A percentile compares a stretch with the other conserved stretches of the same genome.
phyloP scores from a whole-genome alignment of 2,329 filamentous ascomycete species.

The Monosporascus ibericus region DNA sequence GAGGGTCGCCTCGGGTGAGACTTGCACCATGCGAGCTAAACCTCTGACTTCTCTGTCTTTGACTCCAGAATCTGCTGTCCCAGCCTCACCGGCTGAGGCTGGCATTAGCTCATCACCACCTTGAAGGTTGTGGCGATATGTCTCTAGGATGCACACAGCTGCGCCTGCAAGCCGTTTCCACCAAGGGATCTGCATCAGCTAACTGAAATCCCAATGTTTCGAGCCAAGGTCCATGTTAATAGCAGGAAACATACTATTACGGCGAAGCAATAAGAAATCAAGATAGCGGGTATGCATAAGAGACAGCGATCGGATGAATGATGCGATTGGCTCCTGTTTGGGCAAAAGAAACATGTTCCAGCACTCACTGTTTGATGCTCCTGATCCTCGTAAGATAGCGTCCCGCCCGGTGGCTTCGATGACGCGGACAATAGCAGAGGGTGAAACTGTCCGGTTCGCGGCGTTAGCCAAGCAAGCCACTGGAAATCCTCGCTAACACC shows the following conservation, averaged over 20 bases:
- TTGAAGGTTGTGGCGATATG: constrained; percentile 54
- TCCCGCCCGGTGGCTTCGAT: constrained; percentile 88
- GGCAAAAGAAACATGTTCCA: constrained; percentile 12
- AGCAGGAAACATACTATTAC: background rate
- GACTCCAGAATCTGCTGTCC: constrained; percentile 20
- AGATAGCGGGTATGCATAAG: constrained; percentile 3
- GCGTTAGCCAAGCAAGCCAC: background rate
- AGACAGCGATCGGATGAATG: constrained; percentile 3
- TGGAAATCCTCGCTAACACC: background rate
- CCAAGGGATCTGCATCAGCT: constrained; percentile 14
- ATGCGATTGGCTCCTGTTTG: constrained; percentile 1
- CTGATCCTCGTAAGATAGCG: constrained; percentile 87
- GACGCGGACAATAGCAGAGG: constrained; percentile 80
- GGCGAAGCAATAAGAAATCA: background rate
- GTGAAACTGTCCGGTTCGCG: constrained; percentile 53
- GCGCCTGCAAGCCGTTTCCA: constrained; percentile 46
- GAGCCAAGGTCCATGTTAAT: background rate
- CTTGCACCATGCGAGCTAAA: constrained; percentile 89
- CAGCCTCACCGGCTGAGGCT: constrained; percentile 30
- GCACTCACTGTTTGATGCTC: constrained; percentile 71
- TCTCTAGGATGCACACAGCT: constrained; percentile 94
- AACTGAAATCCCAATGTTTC: constrained; percentile 4
- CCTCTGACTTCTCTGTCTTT: constrained; percentile 63
- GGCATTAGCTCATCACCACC: constrained; percentile 32
- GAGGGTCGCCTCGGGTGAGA: constrained; percentile 69